A percentile compares a stretch with the other conserved stretches of the same genome.
Conservation (phyloP, 495 filamentous ascomycete genomes). For the Aspergillus campestris region DNA sequence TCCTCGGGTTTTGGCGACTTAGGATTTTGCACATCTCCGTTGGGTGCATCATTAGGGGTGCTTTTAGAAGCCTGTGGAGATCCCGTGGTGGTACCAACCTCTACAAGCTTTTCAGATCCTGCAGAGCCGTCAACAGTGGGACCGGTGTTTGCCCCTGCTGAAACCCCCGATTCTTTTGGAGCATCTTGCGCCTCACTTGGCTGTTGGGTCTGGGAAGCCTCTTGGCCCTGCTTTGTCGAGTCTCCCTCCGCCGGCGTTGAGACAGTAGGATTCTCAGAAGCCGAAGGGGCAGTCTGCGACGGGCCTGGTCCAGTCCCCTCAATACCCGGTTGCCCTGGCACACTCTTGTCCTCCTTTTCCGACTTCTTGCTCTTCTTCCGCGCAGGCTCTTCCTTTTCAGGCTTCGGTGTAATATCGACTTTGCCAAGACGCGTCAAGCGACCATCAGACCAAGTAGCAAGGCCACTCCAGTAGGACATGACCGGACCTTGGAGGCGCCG, state of each 20-base stretch:
- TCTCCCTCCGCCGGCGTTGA: constrained; percentile 5
- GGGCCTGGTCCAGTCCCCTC: constrained; percentile 10
- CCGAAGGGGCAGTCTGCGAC: constrained; percentile 2
- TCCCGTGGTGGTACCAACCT: neutral
- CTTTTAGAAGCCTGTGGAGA: neutral
- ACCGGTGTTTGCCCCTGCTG: neutral
- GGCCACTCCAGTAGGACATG: constrained; percentile 86
- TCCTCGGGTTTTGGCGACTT: no score
- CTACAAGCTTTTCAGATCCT: neutral
- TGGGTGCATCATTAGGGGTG: no score
- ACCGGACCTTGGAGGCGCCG: constrained; percentile 82
- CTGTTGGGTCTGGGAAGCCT: constrained; percentile 1
- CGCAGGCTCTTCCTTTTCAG: constrained; percentile 28
- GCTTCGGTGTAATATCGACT: constrained; percentile 46
- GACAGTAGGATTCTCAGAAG: neutral
- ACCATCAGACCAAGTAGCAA: constrained; percentile 67
- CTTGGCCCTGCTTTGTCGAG: constrained; percentile 4
- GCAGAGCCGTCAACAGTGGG: neutral
- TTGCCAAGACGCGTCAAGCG: constrained; percentile 68
- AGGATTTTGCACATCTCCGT: no score
- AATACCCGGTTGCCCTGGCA: constrained; percentile 15
- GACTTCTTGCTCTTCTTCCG: constrained; percentile 26
- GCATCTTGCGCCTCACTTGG: neutral
- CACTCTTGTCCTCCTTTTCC: constrained; percentile 27
- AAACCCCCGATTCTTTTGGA: neutral